Evolutionary conservation across 164 flowering plant species (phyloP).

Genomic region (Stephania cephalantha): DNA sequence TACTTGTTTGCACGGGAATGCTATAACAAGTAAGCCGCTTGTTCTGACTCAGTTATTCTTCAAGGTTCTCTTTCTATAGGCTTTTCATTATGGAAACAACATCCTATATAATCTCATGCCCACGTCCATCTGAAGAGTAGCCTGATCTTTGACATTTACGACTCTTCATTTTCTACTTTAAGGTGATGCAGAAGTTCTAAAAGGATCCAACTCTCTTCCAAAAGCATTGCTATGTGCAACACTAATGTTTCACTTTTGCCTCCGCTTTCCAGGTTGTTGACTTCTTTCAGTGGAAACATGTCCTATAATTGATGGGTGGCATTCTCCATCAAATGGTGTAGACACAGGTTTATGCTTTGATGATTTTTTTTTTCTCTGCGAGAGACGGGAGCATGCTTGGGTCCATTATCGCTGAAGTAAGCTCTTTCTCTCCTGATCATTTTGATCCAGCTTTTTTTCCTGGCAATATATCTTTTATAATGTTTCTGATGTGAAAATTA

Average conservation of each 20-base stretch:
- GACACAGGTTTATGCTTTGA: not conserved
- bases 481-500: constrained; percentile 6
- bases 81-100: not conserved
- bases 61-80: not conserved
- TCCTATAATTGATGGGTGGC: not conserved
- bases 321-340: not conserved
- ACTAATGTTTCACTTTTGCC: not conserved
- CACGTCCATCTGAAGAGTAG: not conserved
- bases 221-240: not conserved
- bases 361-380: not conserved
- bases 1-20: not conserved
- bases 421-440: not conserved
- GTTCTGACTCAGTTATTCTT: not conserved
- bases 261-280: constrained; percentile 1
- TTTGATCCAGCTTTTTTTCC: not conserved
- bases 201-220: not conserved
- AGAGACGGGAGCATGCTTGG: too few species aligned
- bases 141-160: not conserved
- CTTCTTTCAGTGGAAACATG: not conserved
- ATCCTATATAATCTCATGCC: not conserved
- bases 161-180: not conserved
- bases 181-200: not conserved
- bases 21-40: not conserved
- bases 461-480: not conserved
- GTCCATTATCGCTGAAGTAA: not conserved